phyloP scores from a whole-genome alignment of 805 yeast genomes.

The Suhomyces sp. region DNA sequence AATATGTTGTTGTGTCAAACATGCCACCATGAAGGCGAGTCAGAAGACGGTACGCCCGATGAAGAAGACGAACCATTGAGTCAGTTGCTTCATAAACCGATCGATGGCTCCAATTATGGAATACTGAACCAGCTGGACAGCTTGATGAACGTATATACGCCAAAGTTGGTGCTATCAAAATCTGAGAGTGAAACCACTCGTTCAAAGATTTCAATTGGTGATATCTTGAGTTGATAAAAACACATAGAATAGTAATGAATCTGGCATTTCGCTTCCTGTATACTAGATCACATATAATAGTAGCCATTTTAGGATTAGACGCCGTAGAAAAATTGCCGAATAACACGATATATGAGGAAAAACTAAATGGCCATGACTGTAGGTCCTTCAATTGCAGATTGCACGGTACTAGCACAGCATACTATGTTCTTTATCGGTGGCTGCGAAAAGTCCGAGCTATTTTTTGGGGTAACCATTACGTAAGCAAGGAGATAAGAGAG shows the following conservation, averaged over 20 bases:
- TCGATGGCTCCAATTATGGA: slow-evolving; percentile 33
- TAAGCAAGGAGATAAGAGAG: neutral
- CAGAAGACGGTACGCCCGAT: slow-evolving; percentile 10
- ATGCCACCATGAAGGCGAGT: slow-evolving; percentile 24
- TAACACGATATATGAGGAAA: too few relatives aligned
- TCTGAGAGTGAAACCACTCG: slow-evolving; percentile 7
- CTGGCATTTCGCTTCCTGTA: too few relatives aligned
- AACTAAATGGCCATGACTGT: too few relatives aligned
- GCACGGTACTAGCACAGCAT: neutral
- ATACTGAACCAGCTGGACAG: slow-evolving; percentile 23
- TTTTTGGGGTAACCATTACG: neutral
- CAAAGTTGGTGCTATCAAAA: neutral
- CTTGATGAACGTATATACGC: slow-evolving; percentile 11
- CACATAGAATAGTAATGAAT: neutral
- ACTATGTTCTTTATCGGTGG: neutral
- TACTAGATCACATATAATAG: too few relatives aligned
- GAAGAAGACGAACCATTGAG: slow-evolving; percentile 16
- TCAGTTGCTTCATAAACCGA: slow-evolving; percentile 25
- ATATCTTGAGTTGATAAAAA: slow-evolving; percentile 14
- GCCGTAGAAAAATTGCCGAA: too few relatives aligned
- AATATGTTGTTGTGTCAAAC: slow-evolving; percentile 24
- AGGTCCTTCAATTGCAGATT: neutral
- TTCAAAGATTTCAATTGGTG: slow-evolving; percentile 19
- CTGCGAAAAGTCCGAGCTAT: neutral
- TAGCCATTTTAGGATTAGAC: too few relatives aligned